A percentile compares a stretch with the other conserved stretches of the same genome.
phyloP scores from a whole-genome alignment of 352 stramenopile genomes.

The Phytopythium boreale region DNA sequence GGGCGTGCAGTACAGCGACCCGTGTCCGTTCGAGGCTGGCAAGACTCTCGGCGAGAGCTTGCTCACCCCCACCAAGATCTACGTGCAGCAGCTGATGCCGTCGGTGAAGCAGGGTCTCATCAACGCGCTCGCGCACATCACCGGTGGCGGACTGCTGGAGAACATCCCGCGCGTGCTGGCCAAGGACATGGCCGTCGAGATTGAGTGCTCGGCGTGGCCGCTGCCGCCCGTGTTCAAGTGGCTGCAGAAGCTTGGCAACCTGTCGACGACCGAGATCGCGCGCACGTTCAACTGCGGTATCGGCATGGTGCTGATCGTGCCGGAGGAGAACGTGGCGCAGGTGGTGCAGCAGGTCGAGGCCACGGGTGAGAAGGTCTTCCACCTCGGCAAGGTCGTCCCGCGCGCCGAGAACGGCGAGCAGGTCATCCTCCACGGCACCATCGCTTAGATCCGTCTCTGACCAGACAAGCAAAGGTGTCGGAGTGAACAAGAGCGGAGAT shows the following conservation, averaged over 20 bases:
- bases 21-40: constrained; percentile 69
- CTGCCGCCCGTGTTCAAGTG: constrained; percentile 98
- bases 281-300: constrained; percentile 99
- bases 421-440: constrained; percentile 77
- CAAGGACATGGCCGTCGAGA: constrained; percentile 90
- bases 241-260: constrained; percentile 91
- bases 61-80: constrained; percentile 97
- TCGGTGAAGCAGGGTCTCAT: constrained; percentile 77
- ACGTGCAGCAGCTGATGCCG: constrained; percentile 91
- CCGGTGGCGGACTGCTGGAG: constrained; percentile 96
- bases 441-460: constrained; percentile 33
- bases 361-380: constrained; percentile 88
- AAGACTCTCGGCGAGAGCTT: constrained; percentile 93
- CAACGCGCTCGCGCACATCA: constrained; percentile 97
- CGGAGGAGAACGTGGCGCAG: constrained; percentile 85
- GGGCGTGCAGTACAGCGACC: constrained; percentile 71
- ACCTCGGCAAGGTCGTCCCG: constrained; percentile 82
- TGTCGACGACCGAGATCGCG: constrained; percentile 95
- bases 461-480: neutral
- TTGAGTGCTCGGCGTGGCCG: constrained; percentile 88
- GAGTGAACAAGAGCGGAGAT: neutral
- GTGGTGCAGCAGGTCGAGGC: constrained; percentile 81
- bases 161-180: constrained; percentile 97
- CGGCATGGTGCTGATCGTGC: constrained; percentile 97
- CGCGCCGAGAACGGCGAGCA: constrained; percentile 64